Evolutionary conservation across 768 basidiomycete species (phyloP), one percentile per base, ranked within the genome.

Genomic region (Tylopilus intermedius): DNA sequence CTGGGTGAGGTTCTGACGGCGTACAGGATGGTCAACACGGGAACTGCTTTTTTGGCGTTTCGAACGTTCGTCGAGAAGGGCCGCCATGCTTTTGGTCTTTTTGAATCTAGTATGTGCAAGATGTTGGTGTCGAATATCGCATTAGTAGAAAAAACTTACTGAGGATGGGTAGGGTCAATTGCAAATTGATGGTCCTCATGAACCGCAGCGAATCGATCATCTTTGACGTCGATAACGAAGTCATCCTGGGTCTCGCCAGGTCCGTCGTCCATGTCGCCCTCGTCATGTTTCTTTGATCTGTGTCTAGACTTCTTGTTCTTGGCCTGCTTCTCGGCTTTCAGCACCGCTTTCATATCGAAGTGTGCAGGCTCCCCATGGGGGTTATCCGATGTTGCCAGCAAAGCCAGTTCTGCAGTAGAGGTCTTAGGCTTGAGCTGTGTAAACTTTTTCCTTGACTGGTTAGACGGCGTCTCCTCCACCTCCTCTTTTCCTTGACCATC

Each of bases 131-230:
- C 1, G 44, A 29, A 32, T 22, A 13, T 8, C 8, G 10, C 21
- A 8, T 21, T 14, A 14, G 15, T 7, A 37, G 35, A 37, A 51
- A 29, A 0, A 15, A 78, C 93, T 58, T 64, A 96, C 95, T 85
- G 90, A 66, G 95, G 93, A 71, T 97, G 90, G 49, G 82, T 89
- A 18, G 96, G 95, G 69, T 99, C 96, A 58, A 99, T 94, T 0
- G 95, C 94, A 58, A 90, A 98, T 30, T 85, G 80, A 61, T 90
- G 84, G 63, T 97, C 88, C 60, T 96, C 91, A 61, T 93, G 88
- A 41, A 98, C 64, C 21, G 80, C 85, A 64, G 82, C 82, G 77
- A 98, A 98, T 14, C 96, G 86, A 9, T 85, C 80, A 63, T 99
- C 96, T 60, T 80, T 79, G 55, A 94, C 83, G 65, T 99, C 76